Evolutionary conservation across 495 filamentous ascomycete genomes (phyloP), one percentile per base, ranked within the genome.

Genomic region (Aspergillus carlsbadensis): DNA sequence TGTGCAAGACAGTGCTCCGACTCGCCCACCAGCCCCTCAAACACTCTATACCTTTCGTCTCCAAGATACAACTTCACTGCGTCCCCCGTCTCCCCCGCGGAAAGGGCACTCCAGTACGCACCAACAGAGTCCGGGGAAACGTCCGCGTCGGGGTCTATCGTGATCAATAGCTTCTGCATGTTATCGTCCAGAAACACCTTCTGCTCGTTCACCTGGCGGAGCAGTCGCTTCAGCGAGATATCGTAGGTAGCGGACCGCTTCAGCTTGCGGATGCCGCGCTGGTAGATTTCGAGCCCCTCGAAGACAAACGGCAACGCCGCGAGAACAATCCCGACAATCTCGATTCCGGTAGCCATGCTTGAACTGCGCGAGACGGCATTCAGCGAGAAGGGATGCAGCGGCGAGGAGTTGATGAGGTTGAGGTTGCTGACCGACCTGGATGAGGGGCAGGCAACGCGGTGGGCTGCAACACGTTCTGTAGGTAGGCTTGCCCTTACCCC

Each of bases 201-300:
- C 45, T 48, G 45, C 45, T 48, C 45, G 10, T 15, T 48, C 3
- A 48, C 45, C 22, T 29, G 45, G 3, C 45, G 45, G 24, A 48
- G n/a, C 10, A 48, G 24, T 10, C 20, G 31, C 20, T 48, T 48
- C 11, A 48, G 5, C n/a, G 45, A 48, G 10, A 48, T 17, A 48
- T 48, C 45, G 26, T 48, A 48, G 0, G 24, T 48, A 17, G 34
- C 18, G 10, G 45, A 48, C 5, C 45, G 45, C n/a, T 48, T 48
- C 24, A 48, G 24, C 10, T 10, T 33, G 15, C 34, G 31, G 11
- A 48, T 29, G 3, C 45, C 45, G 24, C 24, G 45, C 24, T 48
- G 45, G 45, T 48, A 48, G 29, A 18, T 4, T 17, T 34, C n/a
- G 24, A 48, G 45, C 13, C 45, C 45, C 17, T 48, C 45, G 2